Percentiles rank a stretch among this genome's conserved stretches.
Evolutionary conservation across 208 protist genomes (phyloP).

Genomic region (Leishmania martiniquensis): DNA sequence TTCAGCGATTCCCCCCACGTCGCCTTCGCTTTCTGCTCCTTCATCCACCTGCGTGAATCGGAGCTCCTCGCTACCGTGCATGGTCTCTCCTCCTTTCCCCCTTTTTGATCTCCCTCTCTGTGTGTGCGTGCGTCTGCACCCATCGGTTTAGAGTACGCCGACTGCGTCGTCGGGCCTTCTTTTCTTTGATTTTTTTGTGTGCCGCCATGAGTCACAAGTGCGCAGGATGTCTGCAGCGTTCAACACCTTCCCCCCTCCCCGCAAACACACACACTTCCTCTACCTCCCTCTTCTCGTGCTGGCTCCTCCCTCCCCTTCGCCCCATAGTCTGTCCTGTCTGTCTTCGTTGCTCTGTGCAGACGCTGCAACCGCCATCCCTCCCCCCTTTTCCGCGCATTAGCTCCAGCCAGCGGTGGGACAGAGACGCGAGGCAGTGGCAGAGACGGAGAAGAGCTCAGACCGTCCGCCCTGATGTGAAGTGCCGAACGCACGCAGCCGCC

Average conservation of each 20-base stretch:
- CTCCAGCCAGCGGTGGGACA: background rate
- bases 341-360: background rate
- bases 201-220: background rate
- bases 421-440: background rate
- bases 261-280: background rate
- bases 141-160: background rate
- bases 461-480: background rate
- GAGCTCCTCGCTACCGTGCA: background rate
- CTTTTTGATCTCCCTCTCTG: background rate
- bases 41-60: background rate
- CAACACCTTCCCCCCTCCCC: background rate
- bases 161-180: no score
- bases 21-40: background rate
- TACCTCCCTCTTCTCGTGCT: background rate
- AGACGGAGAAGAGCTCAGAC: background rate
- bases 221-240: background rate
- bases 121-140: background rate
- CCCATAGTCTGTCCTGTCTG: background rate
- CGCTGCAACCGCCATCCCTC: background rate
- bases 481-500: background rate
- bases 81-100: background rate
- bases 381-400: background rate
- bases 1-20: background rate
- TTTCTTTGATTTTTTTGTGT: background rate
- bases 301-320: background rate